Evolutionary conservation across 306 rosid species (phyloP).

Genomic region (Cucurbita ficifolia): DNA sequence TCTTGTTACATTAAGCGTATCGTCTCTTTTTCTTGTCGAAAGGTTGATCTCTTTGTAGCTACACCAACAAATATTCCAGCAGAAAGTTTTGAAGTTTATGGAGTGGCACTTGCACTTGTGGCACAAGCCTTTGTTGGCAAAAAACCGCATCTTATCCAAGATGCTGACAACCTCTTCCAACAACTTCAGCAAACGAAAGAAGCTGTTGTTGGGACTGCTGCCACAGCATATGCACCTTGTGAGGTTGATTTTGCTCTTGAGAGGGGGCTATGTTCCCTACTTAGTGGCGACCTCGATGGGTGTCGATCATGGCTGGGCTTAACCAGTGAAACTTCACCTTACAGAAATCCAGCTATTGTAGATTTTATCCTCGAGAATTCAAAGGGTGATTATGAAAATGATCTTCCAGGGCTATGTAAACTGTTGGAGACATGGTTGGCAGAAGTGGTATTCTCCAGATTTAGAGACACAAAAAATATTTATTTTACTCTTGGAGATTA

Average conservation of each 20-base stretch:
- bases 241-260: constrained; percentile 83
- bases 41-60: constrained; percentile 90
- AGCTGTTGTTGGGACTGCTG: constrained; percentile 30
- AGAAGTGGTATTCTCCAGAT: constrained; percentile 89
- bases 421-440: constrained; percentile 82
- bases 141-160: constrained; percentile 80
- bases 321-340: constrained; percentile 55
- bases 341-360: constrained; percentile 65
- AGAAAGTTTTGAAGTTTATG: constrained; percentile 91
- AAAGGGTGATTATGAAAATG: constrained; percentile 60
- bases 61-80: constrained; percentile 93
- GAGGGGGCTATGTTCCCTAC: constrained; percentile 92
- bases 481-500: constrained; percentile 81
- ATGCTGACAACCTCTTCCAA: constrained; percentile 79
- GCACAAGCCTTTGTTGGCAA: constrained; percentile 77
- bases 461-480: constrained; percentile 62
- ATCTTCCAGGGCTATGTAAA: constrained; percentile 92
- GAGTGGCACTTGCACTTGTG: constrained; percentile 94
- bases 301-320: constrained; percentile 86
- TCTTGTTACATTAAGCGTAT: background rate
- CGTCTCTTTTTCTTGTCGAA: constrained; percentile 5
- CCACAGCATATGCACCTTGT: constrained; percentile 36
- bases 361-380: constrained; percentile 66
- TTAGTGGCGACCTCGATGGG: constrained; percentile 76
- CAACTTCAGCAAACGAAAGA: constrained; percentile 85